Evolutionary conservation across 139 green algal species (phyloP), one percentile per base, ranked within the genome.

Genomic region (Chlorella sp.): DNA sequence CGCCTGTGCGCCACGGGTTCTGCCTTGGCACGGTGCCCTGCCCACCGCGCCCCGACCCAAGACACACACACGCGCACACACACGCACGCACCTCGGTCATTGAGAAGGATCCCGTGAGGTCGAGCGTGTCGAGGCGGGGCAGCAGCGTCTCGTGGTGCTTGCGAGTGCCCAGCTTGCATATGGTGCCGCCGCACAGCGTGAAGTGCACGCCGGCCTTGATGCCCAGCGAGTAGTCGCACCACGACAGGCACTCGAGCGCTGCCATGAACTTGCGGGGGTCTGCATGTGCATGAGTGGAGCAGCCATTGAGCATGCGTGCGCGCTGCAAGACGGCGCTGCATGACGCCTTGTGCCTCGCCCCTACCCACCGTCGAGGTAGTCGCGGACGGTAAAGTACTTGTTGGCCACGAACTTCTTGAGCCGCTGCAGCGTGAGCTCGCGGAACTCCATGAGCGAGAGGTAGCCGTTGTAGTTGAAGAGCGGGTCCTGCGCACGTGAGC

Each of bases 151-250:
- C 70, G 55, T 97, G 92, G 71, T 97, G 93, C 81, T 93, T 90
- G 61, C 81, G 73, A 1, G 89, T 96, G 62, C 92, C 93, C 5
- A 78, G 73, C 65, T 78, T 78, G 68, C 64, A 70, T 31, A 91
- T 80, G n/a, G 88, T 88, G 26, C 88, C 88, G 2, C 86, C 88
- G 69, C 86, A 89, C 42, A 89, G 75, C 3, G 82, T 89, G 80
- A 95, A 96, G 84, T 97, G 93, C 29, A 97, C 93, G 3, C 93
- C 93, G 2, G 77, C 80, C 61, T 97, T 97, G 82, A 97, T 95
- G 59, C 78, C 85, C 74, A 96, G 73, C 24, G 76, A 89, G 82
- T 97, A 97, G 80, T 97, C 93, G 34, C 70, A 85, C 30, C 85
- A 90, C 50, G 79, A 80, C 3, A 96, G 76, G 60, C 70, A 87